Percentiles rank a stretch among this genome's conserved stretches.
Evolutionary conservation across 176 grass and related monocot species (phyloP).

Genomic region (Typha latifolia): DNA sequence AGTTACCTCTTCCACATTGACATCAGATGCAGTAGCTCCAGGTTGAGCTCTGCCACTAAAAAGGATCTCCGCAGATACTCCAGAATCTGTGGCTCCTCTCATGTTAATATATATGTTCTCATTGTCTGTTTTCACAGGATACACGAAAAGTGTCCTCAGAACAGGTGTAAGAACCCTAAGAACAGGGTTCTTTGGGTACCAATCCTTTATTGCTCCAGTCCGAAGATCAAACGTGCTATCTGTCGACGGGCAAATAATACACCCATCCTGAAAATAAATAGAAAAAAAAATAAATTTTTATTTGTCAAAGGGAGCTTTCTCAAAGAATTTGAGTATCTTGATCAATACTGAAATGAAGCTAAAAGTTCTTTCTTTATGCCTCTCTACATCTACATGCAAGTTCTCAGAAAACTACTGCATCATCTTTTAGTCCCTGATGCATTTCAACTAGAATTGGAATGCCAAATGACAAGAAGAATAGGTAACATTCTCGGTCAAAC

Average conservation of each 20-base stretch:
- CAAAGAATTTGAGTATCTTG: neutral
- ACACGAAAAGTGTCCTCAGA: slow-evolving; percentile 69
- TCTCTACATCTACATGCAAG: no score
- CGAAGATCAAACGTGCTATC: slow-evolving; percentile 94
- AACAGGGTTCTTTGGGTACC: slow-evolving; percentile 95
- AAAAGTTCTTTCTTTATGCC: neutral
- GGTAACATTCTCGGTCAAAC: no score
- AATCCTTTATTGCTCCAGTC: slow-evolving; percentile 82
- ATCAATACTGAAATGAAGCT: neutral
- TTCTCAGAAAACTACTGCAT: no score
- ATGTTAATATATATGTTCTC: slow-evolving; percentile 88
- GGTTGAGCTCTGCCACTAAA: slow-evolving; percentile 87
- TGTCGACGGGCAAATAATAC: slow-evolving; percentile 88
- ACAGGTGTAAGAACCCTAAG: slow-evolving; percentile 77
- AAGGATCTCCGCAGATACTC: slow-evolving; percentile 76
- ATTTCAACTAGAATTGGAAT: neutral
- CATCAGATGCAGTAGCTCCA: slow-evolving; percentile 77
- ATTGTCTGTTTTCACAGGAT: slow-evolving; percentile 55
- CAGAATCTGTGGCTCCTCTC: slow-evolving; percentile 24
- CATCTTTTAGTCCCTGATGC: no score
- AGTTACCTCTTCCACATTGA: slow-evolving; percentile 88
- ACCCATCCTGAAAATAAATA: slow-evolving; percentile 62
- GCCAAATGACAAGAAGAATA: slow-evolving; percentile 1
- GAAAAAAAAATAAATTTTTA: neutral
- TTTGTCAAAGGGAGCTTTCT: neutral